Base-by-base conservation (phyloP, 306 rosid species). In the Cercis canadensis region DNA sequence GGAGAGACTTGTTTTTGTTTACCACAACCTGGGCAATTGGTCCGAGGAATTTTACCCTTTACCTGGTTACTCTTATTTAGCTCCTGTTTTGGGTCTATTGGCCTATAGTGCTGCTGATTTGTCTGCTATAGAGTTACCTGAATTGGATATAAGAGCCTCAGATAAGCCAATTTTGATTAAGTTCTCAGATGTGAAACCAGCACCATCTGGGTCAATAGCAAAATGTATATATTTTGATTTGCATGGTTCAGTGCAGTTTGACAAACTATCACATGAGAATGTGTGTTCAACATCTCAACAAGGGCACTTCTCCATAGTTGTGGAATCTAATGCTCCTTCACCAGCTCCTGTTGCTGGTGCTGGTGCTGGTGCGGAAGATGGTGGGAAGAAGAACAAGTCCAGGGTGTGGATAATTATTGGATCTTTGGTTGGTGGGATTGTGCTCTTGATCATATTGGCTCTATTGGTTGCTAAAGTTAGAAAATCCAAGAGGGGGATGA, bases 11-110 rank as follows among this genome's bases (percentile, higher is more conserved):
- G 86, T 66, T 0, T 72, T 84, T 70, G 86, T 87, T 0, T 80
- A 87, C 60, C 92, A 87, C 5, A 87, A 82, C 59, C 41, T 87
- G 12, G 92, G 87, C 40, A 87, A 84, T 36, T 80, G 81, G 83
- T 82, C 89, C 64, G 12, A 82, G 10, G 5, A 0, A 5, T 64
- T 80, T 57, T 87, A 84, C 69, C 81, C 92, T 73, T 69, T 87
- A 43, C 84, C 81, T 19, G 87, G 89, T 37, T 82, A 54, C 53
- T 34, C 82, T 8, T 87, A 82, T 72, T 56, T 87, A 59, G 80
- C 79, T 49, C 89, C 92, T 45, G 77, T 87, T 69, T 4, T 87
- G 57, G 92, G 92, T 40, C 71, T 87, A 0, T 46, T 87, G 5
- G 83, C 84, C 62, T 87, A 84, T 49, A 75, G 37, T 43, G 92